Evolutionary conservation across 2,329 filamentous ascomycete species (phyloP), one percentile per base, ranked within the genome.

Genomic region (Ascochyta viciae-villosae): DNA sequence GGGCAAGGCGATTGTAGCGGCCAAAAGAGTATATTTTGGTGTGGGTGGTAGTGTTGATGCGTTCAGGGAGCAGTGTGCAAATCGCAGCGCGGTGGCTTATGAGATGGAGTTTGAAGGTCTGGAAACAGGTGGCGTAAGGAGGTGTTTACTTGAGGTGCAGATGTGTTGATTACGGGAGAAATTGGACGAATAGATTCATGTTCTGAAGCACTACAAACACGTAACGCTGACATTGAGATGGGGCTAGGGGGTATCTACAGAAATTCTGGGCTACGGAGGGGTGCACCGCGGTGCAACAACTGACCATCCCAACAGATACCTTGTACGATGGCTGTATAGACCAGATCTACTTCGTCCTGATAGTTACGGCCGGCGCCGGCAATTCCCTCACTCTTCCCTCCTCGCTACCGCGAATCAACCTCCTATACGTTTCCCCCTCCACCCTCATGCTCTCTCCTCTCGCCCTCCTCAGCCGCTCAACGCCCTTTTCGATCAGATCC

Each of bases 11-110:
- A 78, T 92, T 19, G 83, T 94, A 5, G 90, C 85, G 3, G 91
- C 91, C 1, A 95, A 95, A 78, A 85, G 86, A 62, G 82, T 93
- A 10, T 95, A 95, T 75, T 95, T 95, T 75, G 91, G 91, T 3
- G 91, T 95, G 5, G 91, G 91, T 0, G 91, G 91, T 0, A 92
- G 90, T 19, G 82, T 95, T 22, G 89, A 92, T 71, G 90, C 90
- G 62, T 91, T 95, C 64, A 76, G 80, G 54, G 74, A 76, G 43
- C 77, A 76, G 46, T 80, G 77, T 62, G 67, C 73, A 23, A 71
- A 71, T 39, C 67, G 66, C 27, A 78, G 78, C 4, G 77, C 76
- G 22, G 79, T 82, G 26, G 80, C 76, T 13, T 77, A 76, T 53
- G 80, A 83, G 63, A 74, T 81, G 45, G 80, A 81, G 49, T 81